Evolutionary conservation across 73 alveolate genomes (phyloP).

Genomic region (Paramecium primaurelia): DNA sequence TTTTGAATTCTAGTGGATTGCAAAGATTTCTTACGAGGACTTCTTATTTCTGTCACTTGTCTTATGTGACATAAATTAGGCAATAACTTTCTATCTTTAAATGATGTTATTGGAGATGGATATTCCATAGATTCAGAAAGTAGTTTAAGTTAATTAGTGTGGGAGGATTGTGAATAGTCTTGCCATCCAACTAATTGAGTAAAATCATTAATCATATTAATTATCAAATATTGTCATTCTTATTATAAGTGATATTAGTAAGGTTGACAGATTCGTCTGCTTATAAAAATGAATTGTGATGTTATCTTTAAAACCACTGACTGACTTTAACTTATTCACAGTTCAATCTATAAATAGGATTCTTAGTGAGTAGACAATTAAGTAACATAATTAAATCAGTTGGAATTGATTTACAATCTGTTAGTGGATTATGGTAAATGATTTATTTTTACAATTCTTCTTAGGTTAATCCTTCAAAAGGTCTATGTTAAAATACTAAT

Average conservation of each 20-base stretch:
- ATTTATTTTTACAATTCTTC: background rate
- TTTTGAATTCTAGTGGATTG: background rate
- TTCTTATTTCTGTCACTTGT: background rate
- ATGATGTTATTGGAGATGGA: background rate
- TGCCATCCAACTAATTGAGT: background rate
- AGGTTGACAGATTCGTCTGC: background rate
- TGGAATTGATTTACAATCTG: background rate
- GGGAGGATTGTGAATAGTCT: background rate
- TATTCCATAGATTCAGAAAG: conserved; percentile 3
- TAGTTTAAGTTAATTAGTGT: background rate
- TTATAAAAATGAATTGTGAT: background rate
- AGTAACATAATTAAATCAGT: background rate
- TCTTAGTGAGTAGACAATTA: background rate
- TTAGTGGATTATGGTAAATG: background rate
- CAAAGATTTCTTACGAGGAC: background rate
- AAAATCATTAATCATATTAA: background rate
- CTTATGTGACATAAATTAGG: background rate
- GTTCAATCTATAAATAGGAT: background rate
- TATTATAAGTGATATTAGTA: background rate
- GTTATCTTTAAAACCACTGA: background rate
- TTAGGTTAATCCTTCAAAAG: background rate
- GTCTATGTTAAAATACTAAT: background rate
- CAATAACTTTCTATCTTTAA: background rate
- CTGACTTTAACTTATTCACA: background rate
- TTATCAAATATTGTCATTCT: background rate